These are phyloP conservation scores for Heliamphora ciliata DNA, from an alignment of 179 eudicot genomes.

Conservation along the genomic window DNA sequence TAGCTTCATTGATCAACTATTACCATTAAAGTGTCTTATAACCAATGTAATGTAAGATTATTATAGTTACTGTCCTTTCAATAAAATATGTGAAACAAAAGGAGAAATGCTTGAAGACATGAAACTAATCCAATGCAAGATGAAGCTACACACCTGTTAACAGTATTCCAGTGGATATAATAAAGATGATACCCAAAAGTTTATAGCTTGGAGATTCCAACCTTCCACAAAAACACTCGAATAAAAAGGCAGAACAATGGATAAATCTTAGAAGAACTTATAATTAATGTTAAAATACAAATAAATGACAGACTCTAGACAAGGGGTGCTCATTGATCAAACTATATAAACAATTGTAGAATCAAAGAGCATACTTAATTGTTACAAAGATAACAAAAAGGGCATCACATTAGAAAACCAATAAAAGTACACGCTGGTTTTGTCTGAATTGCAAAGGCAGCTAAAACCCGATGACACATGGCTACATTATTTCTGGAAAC, in stretches of 20 bases:
- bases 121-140: background rate
- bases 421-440: background rate
- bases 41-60: background rate
- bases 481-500: background rate
- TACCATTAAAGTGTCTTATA: background rate
- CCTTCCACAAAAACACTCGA: constrained; percentile 27
- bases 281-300: background rate
- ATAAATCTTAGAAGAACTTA: background rate
- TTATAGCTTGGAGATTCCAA: constrained; percentile 91
- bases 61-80: background rate
- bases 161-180: constrained; percentile 73
- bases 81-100: background rate
- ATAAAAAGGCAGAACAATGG: constrained; percentile 12
- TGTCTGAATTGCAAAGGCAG: background rate
- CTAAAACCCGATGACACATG: background rate
- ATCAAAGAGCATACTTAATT: background rate
- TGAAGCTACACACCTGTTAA: constrained; percentile 59
- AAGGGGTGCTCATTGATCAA: background rate
- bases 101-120: background rate
- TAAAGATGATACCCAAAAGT: constrained; percentile 76
- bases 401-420: background rate
- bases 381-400: background rate
- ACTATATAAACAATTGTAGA: background rate
- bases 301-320: background rate
- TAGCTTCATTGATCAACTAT: background rate